phyloP scores from a whole-genome alignment of 345 rosid species.

The Populus tremula region DNA sequence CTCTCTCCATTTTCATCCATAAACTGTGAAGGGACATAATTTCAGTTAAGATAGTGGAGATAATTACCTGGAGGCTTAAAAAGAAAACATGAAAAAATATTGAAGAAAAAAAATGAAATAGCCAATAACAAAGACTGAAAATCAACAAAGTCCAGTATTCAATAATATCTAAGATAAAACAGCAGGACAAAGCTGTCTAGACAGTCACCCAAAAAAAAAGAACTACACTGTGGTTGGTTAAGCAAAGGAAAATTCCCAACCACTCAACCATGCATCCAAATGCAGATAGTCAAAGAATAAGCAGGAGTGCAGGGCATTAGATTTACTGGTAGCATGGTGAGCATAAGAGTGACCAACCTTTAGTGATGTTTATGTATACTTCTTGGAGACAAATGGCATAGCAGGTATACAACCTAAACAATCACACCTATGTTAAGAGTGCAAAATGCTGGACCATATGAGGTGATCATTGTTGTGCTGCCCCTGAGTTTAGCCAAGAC shows the following conservation, averaged over 20 bases:
- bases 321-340: no score
- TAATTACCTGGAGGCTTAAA: neutral
- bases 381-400: neutral
- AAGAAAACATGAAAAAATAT: neutral
- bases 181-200: neutral
- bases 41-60: neutral
- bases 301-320: neutral
- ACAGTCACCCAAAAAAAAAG: no score
- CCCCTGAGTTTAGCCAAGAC: neutral
- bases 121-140: neutral
- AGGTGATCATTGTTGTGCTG: neutral
- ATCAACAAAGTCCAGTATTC: neutral
- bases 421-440: neutral
- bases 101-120: neutral
- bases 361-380: neutral
- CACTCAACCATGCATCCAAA: neutral
- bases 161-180: neutral
- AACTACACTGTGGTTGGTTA: no score
- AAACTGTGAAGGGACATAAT: constrained; percentile 51
- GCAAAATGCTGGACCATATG: neutral
- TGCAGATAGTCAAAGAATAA: neutral
- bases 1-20: constrained; percentile 85
- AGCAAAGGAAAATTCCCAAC: no score
- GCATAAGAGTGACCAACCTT: neutral
- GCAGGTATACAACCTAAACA: neutral